A percentile compares a stretch with the other conserved stretches of the same genome.
Evolutionary conservation across 768 basidiomycete genomes (phyloP).

Genomic region (Tylopilus sp.): DNA sequence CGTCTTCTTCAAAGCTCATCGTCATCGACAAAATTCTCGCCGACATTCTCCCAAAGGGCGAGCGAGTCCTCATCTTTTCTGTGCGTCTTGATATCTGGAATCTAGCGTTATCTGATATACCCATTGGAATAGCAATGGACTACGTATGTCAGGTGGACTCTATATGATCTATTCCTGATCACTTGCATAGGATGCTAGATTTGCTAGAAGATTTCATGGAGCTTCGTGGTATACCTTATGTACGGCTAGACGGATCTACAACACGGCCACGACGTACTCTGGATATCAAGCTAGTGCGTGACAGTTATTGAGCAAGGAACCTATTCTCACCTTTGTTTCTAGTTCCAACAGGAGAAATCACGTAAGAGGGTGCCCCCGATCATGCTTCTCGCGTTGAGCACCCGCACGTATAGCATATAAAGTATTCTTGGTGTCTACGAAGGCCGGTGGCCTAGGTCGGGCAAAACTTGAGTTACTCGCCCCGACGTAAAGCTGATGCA

Average conservation of each 20-base stretch:
- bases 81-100: conserved; percentile 31
- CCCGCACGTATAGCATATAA: conserved; percentile 44
- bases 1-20: conserved; percentile 54
- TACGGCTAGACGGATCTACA: conserved; percentile 57
- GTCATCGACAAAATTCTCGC: conserved; percentile 57
- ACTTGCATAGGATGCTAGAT: conserved; percentile 55
- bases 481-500: conserved; percentile 14
- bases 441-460: conserved; percentile 66
- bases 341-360: conserved; percentile 60
- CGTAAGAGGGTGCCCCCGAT: conserved; percentile 34
- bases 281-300: conserved; percentile 53
- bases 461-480: neutral
- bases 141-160: conserved; percentile 27
- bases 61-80: conserved; percentile 67
- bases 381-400: conserved; percentile 2
- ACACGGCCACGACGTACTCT: conserved; percentile 51
- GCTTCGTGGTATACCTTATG: conserved; percentile 55
- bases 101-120: conserved; percentile 4
- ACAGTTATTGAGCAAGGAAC: neutral
- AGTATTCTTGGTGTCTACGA: conserved; percentile 68
- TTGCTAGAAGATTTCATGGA: conserved; percentile 65
- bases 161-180: neutral
- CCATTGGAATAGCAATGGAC: conserved; percentile 53
- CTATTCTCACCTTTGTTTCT: neutral
- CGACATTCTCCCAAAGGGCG: conserved; percentile 55